Percentiles rank a stretch among this genome's conserved stretches.
phyloP scores from a whole-genome alignment of 2,329 filamentous ascomycete genomes.

The Lasiodiplodia sp. region DNA sequence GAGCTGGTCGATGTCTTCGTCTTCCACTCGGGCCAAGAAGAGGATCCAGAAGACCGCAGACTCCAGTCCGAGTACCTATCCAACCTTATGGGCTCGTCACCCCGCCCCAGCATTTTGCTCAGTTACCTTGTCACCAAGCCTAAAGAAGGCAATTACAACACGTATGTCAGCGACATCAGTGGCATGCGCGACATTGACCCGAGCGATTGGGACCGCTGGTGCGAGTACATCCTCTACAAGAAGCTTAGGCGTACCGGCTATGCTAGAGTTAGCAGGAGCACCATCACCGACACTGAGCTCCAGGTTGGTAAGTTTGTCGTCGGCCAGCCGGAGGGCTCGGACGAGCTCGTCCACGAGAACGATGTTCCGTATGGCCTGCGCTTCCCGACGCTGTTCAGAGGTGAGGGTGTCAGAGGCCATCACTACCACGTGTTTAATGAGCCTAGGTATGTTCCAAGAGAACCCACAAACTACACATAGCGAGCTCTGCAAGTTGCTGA shows the following conservation, averaged over 20 bases:
- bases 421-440: conserved; percentile 95
- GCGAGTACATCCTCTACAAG: conserved; percentile 98
- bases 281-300: conserved; percentile 96
- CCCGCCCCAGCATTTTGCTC: conserved; percentile 82
- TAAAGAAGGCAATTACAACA: conserved; percentile 93
- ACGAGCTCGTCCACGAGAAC: conserved; percentile 73
- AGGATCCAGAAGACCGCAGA: conserved; percentile 89
- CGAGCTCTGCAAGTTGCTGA: neutral
- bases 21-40: conserved; percentile 98
- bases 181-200: conserved; percentile 96
- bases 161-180: conserved; percentile 82
- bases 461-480: neutral
- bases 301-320: conserved; percentile 95
- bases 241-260: conserved; percentile 85
- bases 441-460: conserved; percentile 34
- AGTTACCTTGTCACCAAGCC: conserved; percentile 94
- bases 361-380: conserved; percentile 78
- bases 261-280: conserved; percentile 84
- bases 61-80: conserved; percentile 87
- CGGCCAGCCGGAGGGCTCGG: conserved; percentile 70
- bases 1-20: conserved; percentile 92
- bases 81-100: conserved; percentile 82
- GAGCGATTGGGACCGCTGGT: conserved; percentile 96
- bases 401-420: conserved; percentile 86
- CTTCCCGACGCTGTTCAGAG: conserved; percentile 86